Evolutionary conservation across 768 basidiomycete species (phyloP).

Genomic region (Boletus subcaerulescens): DNA sequence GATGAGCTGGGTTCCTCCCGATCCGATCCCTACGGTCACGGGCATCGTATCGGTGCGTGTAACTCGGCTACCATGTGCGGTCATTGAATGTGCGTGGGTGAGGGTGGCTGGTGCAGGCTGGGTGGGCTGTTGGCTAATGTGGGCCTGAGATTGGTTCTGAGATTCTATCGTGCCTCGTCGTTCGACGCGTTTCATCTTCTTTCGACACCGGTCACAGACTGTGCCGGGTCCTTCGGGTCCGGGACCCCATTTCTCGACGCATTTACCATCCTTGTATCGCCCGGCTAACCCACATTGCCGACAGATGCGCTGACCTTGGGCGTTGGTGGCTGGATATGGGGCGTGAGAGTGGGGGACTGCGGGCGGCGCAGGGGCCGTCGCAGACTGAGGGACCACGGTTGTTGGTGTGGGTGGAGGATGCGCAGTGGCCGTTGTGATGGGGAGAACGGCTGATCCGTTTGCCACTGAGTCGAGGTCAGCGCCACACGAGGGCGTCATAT

Average conservation of each 20-base stretch:
- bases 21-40: slow-evolving; percentile 25
- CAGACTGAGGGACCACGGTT: not conserved
- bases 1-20: slow-evolving; percentile 25
- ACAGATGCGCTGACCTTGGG: slow-evolving; percentile 71
- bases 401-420: slow-evolving; percentile 19
- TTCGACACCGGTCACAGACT: slow-evolving; percentile 81
- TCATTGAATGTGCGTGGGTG: slow-evolving; percentile 21
- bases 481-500: slow-evolving; percentile 5
- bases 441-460: slow-evolving; percentile 25
- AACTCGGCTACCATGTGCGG: slow-evolving; percentile 21
- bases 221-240: slow-evolving; percentile 82
- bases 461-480: slow-evolving; percentile 11
- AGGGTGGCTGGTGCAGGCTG: slow-evolving; percentile 4
- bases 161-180: slow-evolving; percentile 62
- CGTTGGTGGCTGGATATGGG: slow-evolving; percentile 40
- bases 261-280: slow-evolving; percentile 80
- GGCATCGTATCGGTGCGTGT: slow-evolving; percentile 34
- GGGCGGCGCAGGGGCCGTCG: not conserved
- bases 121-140: slow-evolving; percentile 11
- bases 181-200: slow-evolving; percentile 85
- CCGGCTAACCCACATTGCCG: slow-evolving; percentile 72
- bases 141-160: slow-evolving; percentile 24
- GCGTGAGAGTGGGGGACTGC: slow-evolving; percentile 10
- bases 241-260: slow-evolving; percentile 87
- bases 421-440: slow-evolving; percentile 3